phyloP scores from a whole-genome alignment of 495 filamentous ascomycete genomes.

The Penicillium waksmanii region DNA sequence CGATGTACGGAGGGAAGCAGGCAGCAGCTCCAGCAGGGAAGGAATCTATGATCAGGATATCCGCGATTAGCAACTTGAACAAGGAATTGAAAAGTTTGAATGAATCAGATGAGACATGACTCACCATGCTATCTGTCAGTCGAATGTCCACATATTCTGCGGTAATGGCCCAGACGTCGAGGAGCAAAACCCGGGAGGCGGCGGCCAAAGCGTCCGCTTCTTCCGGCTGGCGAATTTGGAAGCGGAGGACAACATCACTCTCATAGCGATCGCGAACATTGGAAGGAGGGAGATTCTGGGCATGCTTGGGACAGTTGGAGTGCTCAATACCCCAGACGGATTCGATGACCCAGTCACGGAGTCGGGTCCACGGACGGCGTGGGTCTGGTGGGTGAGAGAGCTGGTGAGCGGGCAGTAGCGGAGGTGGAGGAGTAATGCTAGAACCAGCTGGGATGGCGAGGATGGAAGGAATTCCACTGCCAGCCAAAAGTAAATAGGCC shows the following conservation, averaged over 20 bases:
- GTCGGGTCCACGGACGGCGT: conserved; percentile 50
- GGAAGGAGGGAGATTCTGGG: conserved; percentile 37
- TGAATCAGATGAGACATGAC: conserved; percentile 11
- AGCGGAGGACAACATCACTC: conserved; percentile 83
- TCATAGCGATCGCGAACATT: conserved; percentile 69
- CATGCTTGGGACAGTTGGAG: conserved; percentile 28
- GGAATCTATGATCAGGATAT: conserved; percentile 54
- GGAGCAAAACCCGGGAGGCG: conserved; percentile 72
- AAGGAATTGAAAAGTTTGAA: too few species aligned
- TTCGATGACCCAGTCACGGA: conserved; percentile 68
- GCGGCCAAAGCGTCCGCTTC: conserved; percentile 75
- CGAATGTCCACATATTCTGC: conserved; percentile 86
- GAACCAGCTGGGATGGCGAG: conserved; percentile 49
- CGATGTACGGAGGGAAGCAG: conserved; percentile 70
- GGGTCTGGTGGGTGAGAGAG: conserved; percentile 35
- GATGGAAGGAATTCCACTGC: conserved; percentile 18
- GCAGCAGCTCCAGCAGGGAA: conserved; percentile 82
- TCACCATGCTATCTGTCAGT: conserved; percentile 74
- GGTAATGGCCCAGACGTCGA: conserved; percentile 91
- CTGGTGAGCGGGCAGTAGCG: conserved; percentile 41
- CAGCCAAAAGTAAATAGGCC: conserved; percentile 33
- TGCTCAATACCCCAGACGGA: conserved; percentile 59
- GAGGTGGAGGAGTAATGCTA: conserved; percentile 44
- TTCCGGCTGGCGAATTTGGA: conserved; percentile 70
- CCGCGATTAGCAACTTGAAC: too few species aligned